Evolutionary conservation across 2,329 filamentous ascomycete species (phyloP), one percentile per base, ranked within the genome.

Genomic region (Sarocladiaceae sp.): DNA sequence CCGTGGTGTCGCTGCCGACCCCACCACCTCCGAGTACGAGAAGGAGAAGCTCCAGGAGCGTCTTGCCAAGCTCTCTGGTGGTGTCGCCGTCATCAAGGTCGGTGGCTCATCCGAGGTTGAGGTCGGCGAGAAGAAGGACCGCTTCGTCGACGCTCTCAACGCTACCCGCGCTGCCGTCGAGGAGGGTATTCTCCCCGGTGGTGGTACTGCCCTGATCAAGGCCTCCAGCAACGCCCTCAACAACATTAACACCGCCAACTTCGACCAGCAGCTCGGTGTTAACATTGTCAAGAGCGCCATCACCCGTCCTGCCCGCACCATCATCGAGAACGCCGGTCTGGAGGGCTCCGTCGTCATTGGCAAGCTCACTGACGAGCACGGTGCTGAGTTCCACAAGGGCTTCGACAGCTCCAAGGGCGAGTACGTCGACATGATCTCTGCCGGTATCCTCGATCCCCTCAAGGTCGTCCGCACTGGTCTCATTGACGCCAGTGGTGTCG

Each of bases 21-120:
- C 93, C 60, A 86, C 83, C 63, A 99, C 94, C 59, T 97, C 92
- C 47, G 94, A 99, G 68, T 99, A 99, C 77, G 94, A 99, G 84
- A 97, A 97, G 84, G 94, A 99, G 88, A 99, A 99, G 86, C 90
- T 99, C 60, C 94, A 97, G 79, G 94, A 99, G 82, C 94, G 94
- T 77, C 89, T 99, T 56, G 94, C 94, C 63, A 99, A 99, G 86
- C 89, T 99, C 61, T 97, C 94, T 61, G 94, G 94, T 59, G 94
- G 94, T 82, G 94, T 99, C 64, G 94, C 94, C 64, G 94, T 99
- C 75, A 97, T 99, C 83, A 97, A 96, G 84, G 94, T 99, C 58
- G 94, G 94, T 65, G 94, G 94, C 71, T 83, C 92, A 58, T 97
- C 93, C 58, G 94, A 99, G 77, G 93, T 99, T 59, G 94, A 99